Evolutionary conservation across 129 eudicot genomes (phyloP).

Genomic region (Centrapalus pauciflorus): DNA sequence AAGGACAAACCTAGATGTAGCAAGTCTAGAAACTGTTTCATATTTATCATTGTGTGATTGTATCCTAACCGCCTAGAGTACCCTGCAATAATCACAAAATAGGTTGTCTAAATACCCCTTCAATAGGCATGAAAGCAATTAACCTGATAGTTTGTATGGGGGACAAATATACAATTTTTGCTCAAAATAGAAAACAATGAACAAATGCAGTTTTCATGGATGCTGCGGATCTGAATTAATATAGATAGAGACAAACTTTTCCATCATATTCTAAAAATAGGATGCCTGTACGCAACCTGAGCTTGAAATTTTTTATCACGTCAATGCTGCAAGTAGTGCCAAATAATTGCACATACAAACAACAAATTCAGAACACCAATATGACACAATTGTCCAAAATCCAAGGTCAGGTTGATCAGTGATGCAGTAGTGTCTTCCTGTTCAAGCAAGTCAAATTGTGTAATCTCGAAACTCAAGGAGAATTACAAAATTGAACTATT

Average conservation of each 20-base stretch:
- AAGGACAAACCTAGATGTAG: background rate
- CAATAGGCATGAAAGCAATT: background rate
- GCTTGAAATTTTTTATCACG: conserved; percentile 4
- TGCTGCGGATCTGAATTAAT: background rate
- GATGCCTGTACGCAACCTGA: background rate
- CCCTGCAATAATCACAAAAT: background rate
- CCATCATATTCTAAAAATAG: conserved; percentile 20
- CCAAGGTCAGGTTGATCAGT: background rate
- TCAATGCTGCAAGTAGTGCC: background rate
- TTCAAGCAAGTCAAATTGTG: conserved; percentile 3
- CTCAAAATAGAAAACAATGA: background rate
- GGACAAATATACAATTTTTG: background rate
- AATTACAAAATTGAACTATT: too few relatives aligned
- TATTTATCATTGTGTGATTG: conserved; percentile 2
- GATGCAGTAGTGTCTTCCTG: conserved; percentile 6
- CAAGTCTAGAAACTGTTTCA: conserved; percentile 3
- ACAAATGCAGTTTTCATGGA: background rate
- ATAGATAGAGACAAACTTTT: conserved; percentile 1
- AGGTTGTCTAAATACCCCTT: conserved; percentile 2
- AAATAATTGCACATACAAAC: conserved; percentile 6
- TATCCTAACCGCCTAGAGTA: background rate
- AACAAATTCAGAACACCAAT: conserved; percentile 12
- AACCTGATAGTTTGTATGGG: background rate
- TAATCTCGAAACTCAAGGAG: conserved; percentile 5
- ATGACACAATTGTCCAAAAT: conserved; percentile 2